Conservation (phyloP, 345 rosid species). For the Citrus hindsii region DNA sequence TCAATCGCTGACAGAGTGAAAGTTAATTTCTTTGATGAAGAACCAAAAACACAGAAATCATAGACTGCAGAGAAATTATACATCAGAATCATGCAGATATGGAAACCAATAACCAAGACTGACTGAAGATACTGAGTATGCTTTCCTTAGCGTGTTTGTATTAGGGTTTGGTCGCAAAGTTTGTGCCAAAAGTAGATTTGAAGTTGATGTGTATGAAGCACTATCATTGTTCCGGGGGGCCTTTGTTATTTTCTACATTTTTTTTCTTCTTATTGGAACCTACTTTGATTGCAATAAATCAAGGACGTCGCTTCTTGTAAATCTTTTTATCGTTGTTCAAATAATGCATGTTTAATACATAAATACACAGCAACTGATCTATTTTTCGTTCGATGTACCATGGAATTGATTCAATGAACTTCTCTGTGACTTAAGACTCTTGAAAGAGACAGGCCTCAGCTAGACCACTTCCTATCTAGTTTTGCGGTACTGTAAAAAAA, state of each 20-base stretch:
- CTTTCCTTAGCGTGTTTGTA: neutral
- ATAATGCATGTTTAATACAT: neutral
- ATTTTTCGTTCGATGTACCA: neutral
- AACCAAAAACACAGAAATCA: neutral
- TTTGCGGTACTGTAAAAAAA: too few relatives aligned
- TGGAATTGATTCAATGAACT: neutral
- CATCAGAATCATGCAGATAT: neutral
- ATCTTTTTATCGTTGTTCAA: neutral
- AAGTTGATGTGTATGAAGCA: neutral
- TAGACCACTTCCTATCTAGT: fast-evolving
- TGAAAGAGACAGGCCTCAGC: too few relatives aligned
- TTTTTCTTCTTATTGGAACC: neutral
- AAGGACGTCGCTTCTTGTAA: neutral
- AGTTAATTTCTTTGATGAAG: neutral
- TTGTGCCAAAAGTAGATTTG: neutral
- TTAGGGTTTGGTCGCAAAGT: neutral
- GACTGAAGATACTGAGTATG: neutral
- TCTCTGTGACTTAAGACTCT: neutral
- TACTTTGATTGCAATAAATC: neutral
- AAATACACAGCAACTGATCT: neutral
- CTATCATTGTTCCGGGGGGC: neutral
- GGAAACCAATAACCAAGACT: neutral
- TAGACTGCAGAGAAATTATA: neutral
- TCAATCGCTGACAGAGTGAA: slow-evolving; percentile 7
- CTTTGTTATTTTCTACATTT: neutral